Evolutionary conservation across 495 filamentous ascomycete species (phyloP), one percentile per base, ranked within the genome.

Genomic region (Aspergillus bridgeri): DNA sequence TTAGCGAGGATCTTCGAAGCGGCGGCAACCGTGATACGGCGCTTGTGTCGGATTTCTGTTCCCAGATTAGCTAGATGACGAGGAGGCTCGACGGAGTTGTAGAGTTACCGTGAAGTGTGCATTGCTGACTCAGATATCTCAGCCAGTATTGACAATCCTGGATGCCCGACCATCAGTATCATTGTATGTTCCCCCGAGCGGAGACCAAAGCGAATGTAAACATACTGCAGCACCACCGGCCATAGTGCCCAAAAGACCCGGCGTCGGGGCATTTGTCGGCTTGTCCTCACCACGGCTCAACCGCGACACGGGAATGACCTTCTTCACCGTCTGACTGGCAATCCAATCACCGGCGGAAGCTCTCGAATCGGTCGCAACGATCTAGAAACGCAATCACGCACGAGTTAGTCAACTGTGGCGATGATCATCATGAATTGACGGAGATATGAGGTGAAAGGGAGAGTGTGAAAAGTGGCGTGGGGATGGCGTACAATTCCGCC

Each of bases 111-210:
- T 98, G 94, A 59, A 98, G 88, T 51, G 94, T 93, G 78, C 94
- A 98, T 80, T 98, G 91, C 87, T 98, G 95, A 58, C 94, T 94
- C 61, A 98, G 82, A 82, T 96, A 98, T 68, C 90, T 90, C 63
- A 98, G 87, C 94, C 94, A 98, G 81, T 96, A 98, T 85, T 98
- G 94, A 78, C 94, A 98, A 79, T 98, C 94, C 86, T 89, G 69
- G 42, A 54, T 46, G 49, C 45, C 33, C 24, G 33, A 38, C 33
- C 13, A 48, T 47, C 52, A 57, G 24, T n/a, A 38, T 57, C 29
- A 57, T 65, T n/a, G n/a, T n/a, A n/a, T n/a, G n/a, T n/a, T n/a
- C n/a, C n/a, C n/a, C n/a, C n/a, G n/a, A n/a, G n/a, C 60, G 66
- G 52, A 45, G 51, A 46, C 42, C 44, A 7, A 21, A n/a, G n/a